These are phyloP conservation scores for Globisporangium radiosum DNA, from an alignment of 352 stramenopile genomes.

Conservation along the genomic window DNA sequence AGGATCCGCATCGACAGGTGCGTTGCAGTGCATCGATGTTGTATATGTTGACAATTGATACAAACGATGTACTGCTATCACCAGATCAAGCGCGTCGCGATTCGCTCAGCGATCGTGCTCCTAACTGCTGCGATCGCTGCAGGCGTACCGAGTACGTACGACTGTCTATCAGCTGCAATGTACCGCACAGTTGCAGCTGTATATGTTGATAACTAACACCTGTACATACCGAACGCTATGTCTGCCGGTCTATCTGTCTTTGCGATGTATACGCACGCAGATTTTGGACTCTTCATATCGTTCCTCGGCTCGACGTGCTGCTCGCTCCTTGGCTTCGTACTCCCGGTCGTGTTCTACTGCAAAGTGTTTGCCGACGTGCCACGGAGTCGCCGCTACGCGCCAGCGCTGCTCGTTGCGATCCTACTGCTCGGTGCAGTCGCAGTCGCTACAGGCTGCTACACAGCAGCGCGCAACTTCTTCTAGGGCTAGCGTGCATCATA, in stretches of 20 bases:
- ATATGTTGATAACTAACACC: too few species aligned
- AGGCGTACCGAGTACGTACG: constrained; percentile 17
- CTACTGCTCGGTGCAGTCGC: constrained; percentile 13
- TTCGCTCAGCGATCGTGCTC: constrained; percentile 44
- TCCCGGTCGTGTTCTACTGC: constrained; percentile 68
- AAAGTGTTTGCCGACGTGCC: not conserved
- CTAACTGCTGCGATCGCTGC: constrained; percentile 15
- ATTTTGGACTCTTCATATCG: constrained; percentile 77
- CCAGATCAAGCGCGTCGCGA: constrained; percentile 11
- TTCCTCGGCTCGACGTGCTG: constrained; percentile 78
- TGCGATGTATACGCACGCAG: constrained; percentile 7
- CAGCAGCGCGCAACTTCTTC: constrained; percentile 14
- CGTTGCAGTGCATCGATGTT: not conserved
- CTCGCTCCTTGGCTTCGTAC: constrained; percentile 63
- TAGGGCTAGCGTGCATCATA: not conserved
- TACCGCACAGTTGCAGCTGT: too few species aligned
- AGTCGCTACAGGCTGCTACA: constrained; percentile 19
- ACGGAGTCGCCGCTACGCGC: not conserved
- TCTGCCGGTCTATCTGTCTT: too few species aligned
- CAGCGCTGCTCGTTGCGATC: constrained; percentile 11
- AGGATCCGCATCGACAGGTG: not conserved
- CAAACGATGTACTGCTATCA: not conserved
- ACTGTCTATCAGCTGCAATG: too few species aligned
- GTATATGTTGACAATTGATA: not conserved
- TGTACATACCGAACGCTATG: too few species aligned